Evolutionary conservation across 495 filamentous ascomycete genomes (phyloP).

Genomic region (Neurospora discreta): DNA sequence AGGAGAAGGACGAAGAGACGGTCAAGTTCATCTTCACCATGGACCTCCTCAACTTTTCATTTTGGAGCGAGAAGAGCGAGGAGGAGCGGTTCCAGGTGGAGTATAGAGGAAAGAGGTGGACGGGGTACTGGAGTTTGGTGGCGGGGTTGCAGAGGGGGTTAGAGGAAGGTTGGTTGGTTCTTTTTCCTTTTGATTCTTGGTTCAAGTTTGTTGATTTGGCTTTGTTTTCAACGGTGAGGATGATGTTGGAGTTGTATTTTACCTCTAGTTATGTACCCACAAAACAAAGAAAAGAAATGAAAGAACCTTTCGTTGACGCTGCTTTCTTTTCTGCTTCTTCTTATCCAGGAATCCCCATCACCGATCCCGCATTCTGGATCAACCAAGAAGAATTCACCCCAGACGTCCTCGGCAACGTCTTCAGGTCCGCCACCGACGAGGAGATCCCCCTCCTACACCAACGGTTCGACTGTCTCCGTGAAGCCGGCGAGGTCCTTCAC

Average conservation of each 20-base stretch:
- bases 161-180: slow-evolving; percentile 61
- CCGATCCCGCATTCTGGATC: slow-evolving; percentile 77
- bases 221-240: not conserved
- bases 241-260: not conserved
- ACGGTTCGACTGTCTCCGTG: slow-evolving; percentile 65
- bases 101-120: slow-evolving; percentile 73
- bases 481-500: slow-evolving; percentile 75
- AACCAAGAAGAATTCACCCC: slow-evolving; percentile 67
- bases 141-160: slow-evolving; percentile 76
- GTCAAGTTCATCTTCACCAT: slow-evolving; percentile 92
- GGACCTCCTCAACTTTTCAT: slow-evolving; percentile 93
- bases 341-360: slow-evolving; percentile 68
- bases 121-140: slow-evolving; percentile 91
- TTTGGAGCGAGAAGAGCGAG: slow-evolving; percentile 57
- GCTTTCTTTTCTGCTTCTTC: too few relatives aligned
- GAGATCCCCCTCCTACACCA: slow-evolving; percentile 78
- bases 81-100: slow-evolving; percentile 64
- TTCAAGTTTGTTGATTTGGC: too few relatives aligned
- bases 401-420: slow-evolving; percentile 62
- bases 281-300: not conserved
- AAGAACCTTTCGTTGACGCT: not conserved
- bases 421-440: slow-evolving; percentile 76
- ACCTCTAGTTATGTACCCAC: not conserved
- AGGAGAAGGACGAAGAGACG: slow-evolving; percentile 60
- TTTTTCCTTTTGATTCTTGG: not conserved